Evolutionary conservation across 768 basidiomycete genomes (phyloP).

Genomic region (Myochromella boudieri): DNA sequence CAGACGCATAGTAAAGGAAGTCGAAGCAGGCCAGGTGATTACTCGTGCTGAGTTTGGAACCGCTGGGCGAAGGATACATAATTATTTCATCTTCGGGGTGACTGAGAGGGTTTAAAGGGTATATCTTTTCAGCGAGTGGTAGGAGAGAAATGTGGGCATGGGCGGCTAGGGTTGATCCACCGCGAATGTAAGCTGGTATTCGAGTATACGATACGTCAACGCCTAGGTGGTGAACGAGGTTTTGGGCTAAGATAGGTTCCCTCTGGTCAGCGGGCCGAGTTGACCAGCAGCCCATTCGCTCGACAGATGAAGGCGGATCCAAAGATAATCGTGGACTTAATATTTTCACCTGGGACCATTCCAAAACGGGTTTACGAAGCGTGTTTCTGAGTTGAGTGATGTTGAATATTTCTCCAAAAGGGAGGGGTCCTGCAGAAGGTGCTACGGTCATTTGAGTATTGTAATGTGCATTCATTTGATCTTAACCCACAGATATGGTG

Average conservation of each 20-base stretch:
- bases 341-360: conserved; percentile 50
- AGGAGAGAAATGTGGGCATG: conserved; percentile 28
- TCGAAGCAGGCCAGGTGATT: conserved; percentile 33
- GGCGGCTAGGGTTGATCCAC: conserved; percentile 17
- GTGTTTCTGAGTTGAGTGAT: conserved; percentile 33
- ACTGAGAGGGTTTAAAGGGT: conserved; percentile 21
- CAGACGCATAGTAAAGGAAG: conserved; percentile 30
- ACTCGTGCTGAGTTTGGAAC: conserved; percentile 26
- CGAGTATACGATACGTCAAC: conserved; percentile 37
- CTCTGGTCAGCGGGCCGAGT: conserved; percentile 21
- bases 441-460: too few species aligned
- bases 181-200: conserved; percentile 24
- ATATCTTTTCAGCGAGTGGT: conserved; percentile 29
- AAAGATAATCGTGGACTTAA: conserved; percentile 20
- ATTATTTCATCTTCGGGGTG: conserved; percentile 20
- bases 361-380: conserved; percentile 40
- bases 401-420: conserved; percentile 46
- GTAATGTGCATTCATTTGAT: too few species aligned
- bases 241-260: conserved; percentile 24
- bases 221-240: conserved; percentile 29
- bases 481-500: conserved; percentile 35
- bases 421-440: conserved; percentile 27
- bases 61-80: conserved; percentile 23
- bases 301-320: conserved; percentile 10
- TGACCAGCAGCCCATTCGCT: conserved; percentile 33